Conservation (phyloP, 2,329 filamentous ascomycete genomes). For the Aspergillus floridensis region DNA sequence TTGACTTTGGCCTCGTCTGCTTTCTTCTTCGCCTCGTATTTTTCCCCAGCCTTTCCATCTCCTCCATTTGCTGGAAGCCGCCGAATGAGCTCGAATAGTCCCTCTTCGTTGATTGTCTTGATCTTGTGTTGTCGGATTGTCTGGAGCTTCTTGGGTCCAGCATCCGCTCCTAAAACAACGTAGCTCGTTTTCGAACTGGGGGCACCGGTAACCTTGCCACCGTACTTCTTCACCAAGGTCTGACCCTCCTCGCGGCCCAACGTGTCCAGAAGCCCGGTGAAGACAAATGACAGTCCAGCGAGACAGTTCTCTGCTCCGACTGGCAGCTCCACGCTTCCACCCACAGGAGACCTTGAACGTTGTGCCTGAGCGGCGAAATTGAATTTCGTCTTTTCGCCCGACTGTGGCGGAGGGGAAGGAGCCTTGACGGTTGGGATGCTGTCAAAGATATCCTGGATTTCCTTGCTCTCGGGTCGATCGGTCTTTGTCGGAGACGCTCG, state of each 20-base stretch:
- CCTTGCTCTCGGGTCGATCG: constrained; percentile 64
- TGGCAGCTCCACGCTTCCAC: constrained; percentile 69
- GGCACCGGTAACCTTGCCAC: constrained; percentile 79
- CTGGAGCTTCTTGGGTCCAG: constrained; percentile 85
- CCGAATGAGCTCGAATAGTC: constrained; percentile 81
- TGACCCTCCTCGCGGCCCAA: constrained; percentile 83
- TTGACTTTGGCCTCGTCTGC: constrained; percentile 80
- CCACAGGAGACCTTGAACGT: constrained; percentile 61
- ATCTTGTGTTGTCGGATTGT: constrained; percentile 78
- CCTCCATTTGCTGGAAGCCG: constrained; percentile 82
- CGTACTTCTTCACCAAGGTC: constrained; percentile 84
- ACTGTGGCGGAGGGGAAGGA: constrained; percentile 75
- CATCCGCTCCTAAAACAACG: constrained; percentile 85
- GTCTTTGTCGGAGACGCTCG: constrained; percentile 65
- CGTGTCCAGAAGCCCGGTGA: constrained; percentile 80
- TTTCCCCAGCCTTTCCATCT: constrained; percentile 80
- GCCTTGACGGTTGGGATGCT: constrained; percentile 79
- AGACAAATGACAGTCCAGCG: constrained; percentile 86
- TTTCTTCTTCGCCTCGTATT: constrained; percentile 78
- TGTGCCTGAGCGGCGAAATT: constrained; percentile 67
- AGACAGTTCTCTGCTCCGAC: constrained; percentile 85
- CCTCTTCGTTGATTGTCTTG: constrained; percentile 92
- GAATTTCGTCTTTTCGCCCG: constrained; percentile 68
- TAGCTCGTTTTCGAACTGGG: constrained; percentile 94
- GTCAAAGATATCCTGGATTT: constrained; percentile 80